Conservation (phyloP, 176 grass and related monocot genomes). For the Microstegium vimineum region DNA sequence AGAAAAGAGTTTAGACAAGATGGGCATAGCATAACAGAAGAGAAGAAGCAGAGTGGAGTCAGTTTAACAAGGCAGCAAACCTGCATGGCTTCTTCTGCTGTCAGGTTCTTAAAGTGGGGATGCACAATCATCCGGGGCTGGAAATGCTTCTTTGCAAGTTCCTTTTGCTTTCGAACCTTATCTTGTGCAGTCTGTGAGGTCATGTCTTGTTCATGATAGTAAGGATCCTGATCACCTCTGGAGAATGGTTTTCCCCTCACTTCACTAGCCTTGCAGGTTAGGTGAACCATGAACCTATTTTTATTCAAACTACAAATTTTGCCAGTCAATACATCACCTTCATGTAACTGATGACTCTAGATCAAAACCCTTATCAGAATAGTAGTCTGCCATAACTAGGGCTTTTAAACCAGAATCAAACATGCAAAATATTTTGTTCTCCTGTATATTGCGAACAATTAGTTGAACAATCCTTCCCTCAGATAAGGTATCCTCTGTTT, state of each 20-base stretch:
- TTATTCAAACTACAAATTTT: constrained; percentile 84
- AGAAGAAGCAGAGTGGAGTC: not conserved
- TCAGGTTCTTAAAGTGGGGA: constrained; percentile 88
- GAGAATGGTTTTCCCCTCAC: constrained; percentile 40
- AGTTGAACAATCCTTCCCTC: constrained; percentile 96
- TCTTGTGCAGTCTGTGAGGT: constrained; percentile 45
- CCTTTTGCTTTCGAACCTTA: constrained; percentile 66
- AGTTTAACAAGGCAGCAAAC: constrained; percentile 28
- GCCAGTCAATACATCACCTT: constrained; percentile 83
- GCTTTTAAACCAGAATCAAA: constrained; percentile 98
- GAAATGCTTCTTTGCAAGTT: constrained; percentile 79
- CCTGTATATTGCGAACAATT: constrained; percentile 66
- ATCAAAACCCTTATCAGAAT: constrained; percentile 66
- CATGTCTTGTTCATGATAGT: constrained; percentile 56
- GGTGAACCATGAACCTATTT: constrained; percentile 66
- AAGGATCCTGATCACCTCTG: constrained; percentile 57
- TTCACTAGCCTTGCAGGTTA: constrained; percentile 70
- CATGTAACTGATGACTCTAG: constrained; percentile 51
- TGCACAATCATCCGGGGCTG: constrained; percentile 95
- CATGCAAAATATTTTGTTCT: constrained; percentile 69
- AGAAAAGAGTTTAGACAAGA: constrained; percentile 4
- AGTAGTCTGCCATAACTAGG: constrained; percentile 68
- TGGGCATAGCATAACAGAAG: not conserved
- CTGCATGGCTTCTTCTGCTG: constrained; percentile 88
- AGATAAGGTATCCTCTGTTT: constrained; percentile 87